A percentile compares a stretch with the other conserved stretches of the same genome.
Conservation (phyloP, 2,329 filamentous ascomycete species). For the Aspergillus sp. region DNA sequence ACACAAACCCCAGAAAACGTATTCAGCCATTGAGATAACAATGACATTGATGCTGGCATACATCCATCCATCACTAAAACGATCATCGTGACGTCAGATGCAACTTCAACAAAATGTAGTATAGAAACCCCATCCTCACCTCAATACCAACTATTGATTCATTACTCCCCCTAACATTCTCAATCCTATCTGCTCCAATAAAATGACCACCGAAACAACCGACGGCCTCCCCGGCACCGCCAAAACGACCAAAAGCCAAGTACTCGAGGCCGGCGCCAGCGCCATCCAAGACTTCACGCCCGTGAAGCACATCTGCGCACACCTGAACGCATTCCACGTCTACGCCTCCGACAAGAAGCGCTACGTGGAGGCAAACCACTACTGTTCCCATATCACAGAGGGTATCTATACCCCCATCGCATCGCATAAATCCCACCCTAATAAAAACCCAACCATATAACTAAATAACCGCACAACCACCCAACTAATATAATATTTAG, state of each 20-base stretch:
- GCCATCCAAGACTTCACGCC: slow-evolving; percentile 61
- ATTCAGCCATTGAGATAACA: neutral
- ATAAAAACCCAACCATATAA: no score
- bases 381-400: slow-evolving; percentile 75
- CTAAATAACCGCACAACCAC: no score
- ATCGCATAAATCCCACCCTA: neutral
- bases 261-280: slow-evolving; percentile 42
- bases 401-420: slow-evolving; percentile 31
- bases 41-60: neutral
- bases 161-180: no score
- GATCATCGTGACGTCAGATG: slow-evolving; percentile 35
- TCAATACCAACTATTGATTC: neutral
- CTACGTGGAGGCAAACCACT: slow-evolving; percentile 77
- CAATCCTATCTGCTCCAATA: no score
- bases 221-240: slow-evolving; percentile 32
- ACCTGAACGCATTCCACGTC: slow-evolving; percentile 83
- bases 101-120: neutral
- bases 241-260: slow-evolving; percentile 36
- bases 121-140: neutral
- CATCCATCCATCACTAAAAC: neutral
- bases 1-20: neutral
- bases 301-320: slow-evolving; percentile 73
- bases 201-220: slow-evolving; percentile 7
- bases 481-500: slow-evolving; percentile 36
- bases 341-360: slow-evolving; percentile 73